Evolutionary conservation across 2,329 filamentous ascomycete species (phyloP), one percentile per base, ranked within the genome.

Genomic region (Parastagonospora avenae): DNA sequence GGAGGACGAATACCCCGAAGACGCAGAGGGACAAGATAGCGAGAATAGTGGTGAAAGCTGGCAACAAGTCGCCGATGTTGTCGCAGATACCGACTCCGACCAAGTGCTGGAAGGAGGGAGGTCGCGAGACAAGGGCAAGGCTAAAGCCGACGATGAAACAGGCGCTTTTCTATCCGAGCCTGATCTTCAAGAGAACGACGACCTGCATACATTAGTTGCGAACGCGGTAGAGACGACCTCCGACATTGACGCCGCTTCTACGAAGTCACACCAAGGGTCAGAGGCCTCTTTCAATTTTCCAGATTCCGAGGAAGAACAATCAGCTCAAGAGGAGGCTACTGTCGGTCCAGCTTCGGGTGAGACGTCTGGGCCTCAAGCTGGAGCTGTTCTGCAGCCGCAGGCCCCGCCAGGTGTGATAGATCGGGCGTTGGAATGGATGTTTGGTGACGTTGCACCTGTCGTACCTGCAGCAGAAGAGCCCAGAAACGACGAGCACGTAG

Each of bases 401-500:
- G 44, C 47, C 4, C 61, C 54, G 12, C 46, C 46, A 37, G 48
- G 52, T 16, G 33, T 65, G 6, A 12, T 72, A 5, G 70, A 77
- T 30, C 63, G 66, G 14, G 46, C 76, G 1, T 57, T 74, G 15
- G 73, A 81, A 42, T 81, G 77, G 77, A 74, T 80, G 50, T 81
- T 78, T 73, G 78, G 74, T 8, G 79, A 79, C 46, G 73, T 80
- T 15, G 67, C 68, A 32, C 68, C 68, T 5, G 54, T 57, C n/a
- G 50, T 54, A 8, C 66, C 59, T 33, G 60, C 54, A 42, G 46
- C 48, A 8, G 67, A 69, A n/a, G 69, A 69, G 16, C 65, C 46
- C 29, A 62, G 37, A 28, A 71, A 86, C 46, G 85, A 86, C 55
- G 86, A 86, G 45, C 82, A 83, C 39, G 73, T 85, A 24, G 80